phyloP scores from a whole-genome alignment of 139 green algal species.

The Auxenochlorella pyrenoidosa region DNA sequence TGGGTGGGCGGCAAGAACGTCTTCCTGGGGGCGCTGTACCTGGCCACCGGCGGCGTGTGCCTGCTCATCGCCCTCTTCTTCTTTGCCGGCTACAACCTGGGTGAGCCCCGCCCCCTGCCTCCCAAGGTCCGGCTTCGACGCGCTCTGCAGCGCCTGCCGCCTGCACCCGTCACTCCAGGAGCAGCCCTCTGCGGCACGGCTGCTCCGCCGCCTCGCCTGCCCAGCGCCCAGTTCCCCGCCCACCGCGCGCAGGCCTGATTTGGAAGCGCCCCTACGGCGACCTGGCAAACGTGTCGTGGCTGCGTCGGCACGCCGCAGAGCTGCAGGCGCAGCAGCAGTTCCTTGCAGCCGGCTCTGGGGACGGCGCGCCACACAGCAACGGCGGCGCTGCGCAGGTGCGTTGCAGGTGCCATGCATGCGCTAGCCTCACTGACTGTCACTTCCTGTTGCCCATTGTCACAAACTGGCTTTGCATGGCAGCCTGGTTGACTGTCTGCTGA shows the following conservation, averaged over 20 bases:
- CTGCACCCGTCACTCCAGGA: too few relatives aligned
- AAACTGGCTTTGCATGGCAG: not conserved
- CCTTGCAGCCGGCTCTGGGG: not conserved
- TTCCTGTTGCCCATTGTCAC: not conserved
- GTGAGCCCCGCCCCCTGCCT: not conserved
- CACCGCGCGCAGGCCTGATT: slow-evolving; percentile 4
- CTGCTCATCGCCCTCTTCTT: slow-evolving; percentile 51
- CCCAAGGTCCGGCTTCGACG: too few relatives aligned
- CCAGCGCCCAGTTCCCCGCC: not conserved
- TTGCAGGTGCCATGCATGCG: not conserved
- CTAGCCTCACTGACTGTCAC: not conserved
- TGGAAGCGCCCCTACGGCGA: slow-evolving; percentile 36
- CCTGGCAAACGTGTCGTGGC: slow-evolving; percentile 36
- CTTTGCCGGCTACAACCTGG: slow-evolving; percentile 41
- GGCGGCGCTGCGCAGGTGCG: not conserved
- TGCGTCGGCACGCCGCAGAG: slow-evolving; percentile 10
- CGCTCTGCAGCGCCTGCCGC: too few relatives aligned
- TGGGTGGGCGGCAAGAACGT: slow-evolving; percentile 86
- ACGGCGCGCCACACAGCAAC: not conserved
- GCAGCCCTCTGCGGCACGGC: not conserved
- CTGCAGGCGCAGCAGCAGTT: slow-evolving; percentile 30
- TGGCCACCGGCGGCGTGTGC: slow-evolving; percentile 57
- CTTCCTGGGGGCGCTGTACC: slow-evolving; percentile 73
- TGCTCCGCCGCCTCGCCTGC: not conserved
- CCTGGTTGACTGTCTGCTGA: not conserved